A percentile compares a stretch with the other conserved stretches of the same genome.
Conservation (phyloP, 768 basidiomycete species). For the Gelatoporia subvermispora region DNA sequence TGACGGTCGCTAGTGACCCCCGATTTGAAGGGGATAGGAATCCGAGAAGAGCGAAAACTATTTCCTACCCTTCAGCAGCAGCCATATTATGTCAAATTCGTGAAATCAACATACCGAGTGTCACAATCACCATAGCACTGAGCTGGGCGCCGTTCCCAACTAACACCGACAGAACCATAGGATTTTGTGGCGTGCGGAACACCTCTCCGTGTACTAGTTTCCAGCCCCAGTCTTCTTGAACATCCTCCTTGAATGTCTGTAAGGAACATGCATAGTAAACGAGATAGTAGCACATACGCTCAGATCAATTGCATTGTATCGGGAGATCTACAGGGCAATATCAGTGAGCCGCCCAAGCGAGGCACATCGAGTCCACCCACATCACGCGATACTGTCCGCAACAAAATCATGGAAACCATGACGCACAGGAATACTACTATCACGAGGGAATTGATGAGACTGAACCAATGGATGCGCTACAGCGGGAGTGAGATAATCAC, state of each 20-base stretch:
- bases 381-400: conserved; percentile 84
- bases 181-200: conserved; percentile 76
- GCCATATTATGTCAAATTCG: neutral
- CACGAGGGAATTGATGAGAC: conserved; percentile 86
- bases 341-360: neutral
- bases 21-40: conserved; percentile 96
- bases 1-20: conserved; percentile 88
- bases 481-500: neutral
- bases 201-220: conserved; percentile 96
- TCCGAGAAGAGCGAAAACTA: conserved; percentile 88
- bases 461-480: conserved; percentile 89
- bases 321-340: conserved; percentile 53
- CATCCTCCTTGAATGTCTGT: conserved; percentile 61
- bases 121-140: conserved; percentile 81
- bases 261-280: conserved; percentile 2
- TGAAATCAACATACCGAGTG: conserved; percentile 54
- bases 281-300: conserved; percentile 47
- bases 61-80: neutral
- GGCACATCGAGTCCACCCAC: conserved; percentile 36
- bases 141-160: conserved; percentile 90
- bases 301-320: conserved; percentile 94
- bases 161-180: conserved; percentile 76
- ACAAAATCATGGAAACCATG: conserved; percentile 90
- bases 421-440: conserved; percentile 87
- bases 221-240: conserved; percentile 98